Percentiles rank a stretch among this genome's conserved stretches.
These are phyloP conservation scores for Neurospora pannonica DNA, from an alignment of 495 filamentous ascomycete genomes.

Conservation along the genomic window DNA sequence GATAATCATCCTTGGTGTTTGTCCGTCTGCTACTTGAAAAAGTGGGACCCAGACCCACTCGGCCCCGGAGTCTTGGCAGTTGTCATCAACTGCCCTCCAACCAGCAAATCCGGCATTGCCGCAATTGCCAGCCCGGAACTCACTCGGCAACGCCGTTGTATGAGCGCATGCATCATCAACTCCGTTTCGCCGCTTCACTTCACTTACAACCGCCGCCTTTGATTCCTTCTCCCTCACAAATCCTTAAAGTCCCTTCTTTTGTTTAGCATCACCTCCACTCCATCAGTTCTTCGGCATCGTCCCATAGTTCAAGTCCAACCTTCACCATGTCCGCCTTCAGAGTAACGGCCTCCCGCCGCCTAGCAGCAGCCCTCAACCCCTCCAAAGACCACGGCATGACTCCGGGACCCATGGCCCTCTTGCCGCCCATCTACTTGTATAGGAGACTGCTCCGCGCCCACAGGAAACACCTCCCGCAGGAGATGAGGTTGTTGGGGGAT, in stretches of 20 bases:
- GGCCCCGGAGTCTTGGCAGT: not conserved
- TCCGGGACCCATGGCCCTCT: constrained; percentile 60
- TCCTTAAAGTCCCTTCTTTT: too few relatives aligned
- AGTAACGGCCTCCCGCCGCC: constrained; percentile 7
- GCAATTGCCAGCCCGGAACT: not conserved
- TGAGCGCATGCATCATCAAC: not conserved
- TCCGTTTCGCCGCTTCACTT: not conserved
- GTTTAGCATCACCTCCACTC: too few relatives aligned
- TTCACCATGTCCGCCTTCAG: not conserved
- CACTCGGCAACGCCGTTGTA: not conserved
- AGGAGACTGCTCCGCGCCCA: constrained; percentile 79
- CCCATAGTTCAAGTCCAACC: too few relatives aligned
- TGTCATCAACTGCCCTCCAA: not conserved
- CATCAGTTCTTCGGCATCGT: too few relatives aligned
- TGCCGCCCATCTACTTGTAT: constrained; percentile 88
- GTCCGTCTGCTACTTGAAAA: not conserved
- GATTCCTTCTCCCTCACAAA: too few relatives aligned
- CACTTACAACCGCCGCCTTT: not conserved
- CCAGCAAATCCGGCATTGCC: not conserved
- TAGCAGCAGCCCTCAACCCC: constrained; percentile 22
- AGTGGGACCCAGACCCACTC: not conserved
- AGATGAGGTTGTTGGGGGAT: constrained; percentile 79
- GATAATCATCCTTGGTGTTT: not conserved
- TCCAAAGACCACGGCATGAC: constrained; percentile 17
- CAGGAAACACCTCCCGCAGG: constrained; percentile 58